phyloP scores from a whole-genome alignment of 768 basidiomycete genomes.

The Suillus discolor region DNA sequence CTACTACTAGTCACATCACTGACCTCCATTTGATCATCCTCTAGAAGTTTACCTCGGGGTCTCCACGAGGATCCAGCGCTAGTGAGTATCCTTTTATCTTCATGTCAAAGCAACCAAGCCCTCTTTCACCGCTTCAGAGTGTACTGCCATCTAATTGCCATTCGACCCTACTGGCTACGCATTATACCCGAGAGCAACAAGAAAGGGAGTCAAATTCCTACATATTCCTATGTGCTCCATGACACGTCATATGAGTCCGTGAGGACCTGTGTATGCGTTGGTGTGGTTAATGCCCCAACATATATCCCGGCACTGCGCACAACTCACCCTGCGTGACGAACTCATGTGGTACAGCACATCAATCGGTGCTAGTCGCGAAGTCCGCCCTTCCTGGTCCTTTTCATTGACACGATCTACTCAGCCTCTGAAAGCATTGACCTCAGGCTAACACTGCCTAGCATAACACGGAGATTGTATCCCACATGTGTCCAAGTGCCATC shows the following conservation, averaged over 20 bases:
- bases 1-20: neutral
- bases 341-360: neutral
- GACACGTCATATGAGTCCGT: constrained; percentile 1
- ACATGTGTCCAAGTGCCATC: neutral
- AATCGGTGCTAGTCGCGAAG: neutral
- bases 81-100: neutral
- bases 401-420: neutral
- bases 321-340: neutral
- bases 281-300: neutral
- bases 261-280: neutral
- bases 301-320: neutral
- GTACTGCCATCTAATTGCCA: neutral
- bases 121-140: neutral
- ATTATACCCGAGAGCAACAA: neutral
- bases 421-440: neutral
- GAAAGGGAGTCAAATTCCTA: neutral
- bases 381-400: neutral
- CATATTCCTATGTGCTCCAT: neutral
- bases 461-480: neutral
- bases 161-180: neutral
- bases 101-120: neutral
- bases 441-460: too few relatives aligned
- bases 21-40: neutral
- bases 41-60: neutral
- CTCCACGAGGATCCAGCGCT: neutral